Conservation (phyloP, 2,329 filamentous ascomycete species). For the Ascochyta pisi region DNA sequence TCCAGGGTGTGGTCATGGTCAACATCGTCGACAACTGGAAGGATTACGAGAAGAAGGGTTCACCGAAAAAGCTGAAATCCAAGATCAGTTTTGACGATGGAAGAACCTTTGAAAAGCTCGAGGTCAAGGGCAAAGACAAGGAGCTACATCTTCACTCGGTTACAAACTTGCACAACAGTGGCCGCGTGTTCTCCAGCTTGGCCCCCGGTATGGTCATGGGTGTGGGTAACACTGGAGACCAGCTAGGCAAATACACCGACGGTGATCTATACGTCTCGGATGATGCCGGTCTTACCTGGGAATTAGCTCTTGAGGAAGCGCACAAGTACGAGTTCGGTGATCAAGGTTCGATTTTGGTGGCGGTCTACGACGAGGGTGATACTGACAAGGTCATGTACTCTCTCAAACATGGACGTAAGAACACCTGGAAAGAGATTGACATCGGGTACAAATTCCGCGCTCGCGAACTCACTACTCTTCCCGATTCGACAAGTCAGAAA, state of each 20-base stretch:
- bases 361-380: conserved; percentile 71
- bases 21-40: conserved; percentile 89
- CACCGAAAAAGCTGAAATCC: conserved; percentile 73
- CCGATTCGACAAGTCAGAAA: conserved; percentile 90
- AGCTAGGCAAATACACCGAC: conserved; percentile 72
- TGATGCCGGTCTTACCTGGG: conserved; percentile 88
- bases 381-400: conserved; percentile 78
- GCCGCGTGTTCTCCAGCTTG: conserved; percentile 89
- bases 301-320: conserved; percentile 73
- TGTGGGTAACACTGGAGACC: conserved; percentile 84
- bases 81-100: conserved; percentile 96
- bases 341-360: conserved; percentile 86
- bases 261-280: conserved; percentile 88
- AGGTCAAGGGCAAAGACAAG: conserved; percentile 68
- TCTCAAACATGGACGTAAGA: conserved; percentile 78
- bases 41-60: conserved; percentile 64
- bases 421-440: conserved; percentile 74
- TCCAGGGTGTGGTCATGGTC: conserved; percentile 90
- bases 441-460: conserved; percentile 76
- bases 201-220: conserved; percentile 94
- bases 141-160: conserved; percentile 90
- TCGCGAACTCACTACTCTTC: conserved; percentile 80
- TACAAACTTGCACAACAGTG: conserved; percentile 81
- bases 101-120: conserved; percentile 78
- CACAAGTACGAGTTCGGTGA: conserved; percentile 98